Percentiles rank a stretch among this genome's conserved stretches.
Evolutionary conservation across 345 rosid genomes (phyloP).

Genomic region (Rhodamnia argentea): DNA sequence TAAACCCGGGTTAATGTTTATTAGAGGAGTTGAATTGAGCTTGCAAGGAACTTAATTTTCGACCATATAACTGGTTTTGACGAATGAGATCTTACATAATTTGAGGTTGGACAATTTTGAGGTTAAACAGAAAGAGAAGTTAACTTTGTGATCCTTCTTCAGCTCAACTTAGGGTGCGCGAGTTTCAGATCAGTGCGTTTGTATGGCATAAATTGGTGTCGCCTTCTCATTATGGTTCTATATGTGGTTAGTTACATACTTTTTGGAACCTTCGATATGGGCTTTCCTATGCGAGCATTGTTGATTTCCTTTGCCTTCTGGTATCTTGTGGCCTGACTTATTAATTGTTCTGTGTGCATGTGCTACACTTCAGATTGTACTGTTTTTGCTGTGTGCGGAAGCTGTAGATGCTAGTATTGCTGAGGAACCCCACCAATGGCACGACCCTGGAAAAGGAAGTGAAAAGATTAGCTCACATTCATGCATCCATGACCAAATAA

Average conservation of each 20-base stretch:
- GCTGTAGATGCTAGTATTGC: slow-evolving; percentile 26
- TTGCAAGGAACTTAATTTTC: neutral
- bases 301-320: neutral
- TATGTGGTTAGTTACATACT: neutral
- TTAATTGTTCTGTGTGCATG: neutral
- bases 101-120: neutral
- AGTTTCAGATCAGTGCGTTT: neutral
- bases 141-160: neutral
- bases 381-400: slow-evolving; percentile 39
- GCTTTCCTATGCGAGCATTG: neutral
- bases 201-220: neutral
- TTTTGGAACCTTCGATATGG: slow-evolving; percentile 5
- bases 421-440: slow-evolving; percentile 23
- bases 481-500: slow-evolving; percentile 89
- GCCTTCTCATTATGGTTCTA: neutral
- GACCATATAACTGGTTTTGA: neutral
- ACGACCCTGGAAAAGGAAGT: slow-evolving; percentile 28
- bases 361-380: slow-evolving; percentile 40
- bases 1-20: neutral
- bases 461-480: slow-evolving; percentile 59
- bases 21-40: neutral
- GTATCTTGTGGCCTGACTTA: neutral
- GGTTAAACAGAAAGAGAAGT: neutral
- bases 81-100: neutral
- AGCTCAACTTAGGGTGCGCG: neutral